Conservation (phyloP, 805 yeast species). For the Hermanozyma aechmeae region DNA sequence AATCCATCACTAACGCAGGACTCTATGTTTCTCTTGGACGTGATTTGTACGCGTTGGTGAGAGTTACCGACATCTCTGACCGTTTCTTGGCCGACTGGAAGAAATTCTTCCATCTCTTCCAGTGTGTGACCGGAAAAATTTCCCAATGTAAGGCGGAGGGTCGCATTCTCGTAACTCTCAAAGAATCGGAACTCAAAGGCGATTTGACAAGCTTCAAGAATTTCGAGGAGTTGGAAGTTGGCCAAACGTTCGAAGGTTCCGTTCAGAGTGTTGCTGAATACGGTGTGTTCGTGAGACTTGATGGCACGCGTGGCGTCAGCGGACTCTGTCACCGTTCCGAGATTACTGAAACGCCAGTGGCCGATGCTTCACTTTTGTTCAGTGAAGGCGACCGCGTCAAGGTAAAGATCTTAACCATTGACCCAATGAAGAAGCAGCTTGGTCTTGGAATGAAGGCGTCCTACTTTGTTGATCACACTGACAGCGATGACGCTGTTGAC, state of each 20-base stretch:
- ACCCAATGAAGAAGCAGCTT: conserved; percentile 58
- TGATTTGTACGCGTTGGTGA: conserved; percentile 65
- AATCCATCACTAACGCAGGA: conserved; percentile 66
- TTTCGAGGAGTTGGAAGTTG: conserved; percentile 60
- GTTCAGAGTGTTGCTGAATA: conserved; percentile 72
- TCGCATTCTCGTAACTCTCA: conserved; percentile 67
- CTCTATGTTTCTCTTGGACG: conserved; percentile 70
- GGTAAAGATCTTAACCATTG: conserved; percentile 63
- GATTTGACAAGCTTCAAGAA: conserved; percentile 47
- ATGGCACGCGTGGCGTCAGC: conserved; percentile 61
- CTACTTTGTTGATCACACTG: conserved; percentile 46
- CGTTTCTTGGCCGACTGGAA: conserved; percentile 83
- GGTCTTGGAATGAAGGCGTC: conserved; percentile 94
- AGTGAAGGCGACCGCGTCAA: conserved; percentile 87
- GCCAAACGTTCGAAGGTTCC: conserved; percentile 67
- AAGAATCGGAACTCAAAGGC: conserved; percentile 73
- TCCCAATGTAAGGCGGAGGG: conserved; percentile 52
- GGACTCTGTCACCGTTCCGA: conserved; percentile 86
- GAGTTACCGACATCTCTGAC: conserved; percentile 76
- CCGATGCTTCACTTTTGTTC: conserved; percentile 56
- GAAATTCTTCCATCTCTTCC: conserved; percentile 59
- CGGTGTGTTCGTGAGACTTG: conserved; percentile 84
- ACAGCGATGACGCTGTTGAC: conserved; percentile 17
- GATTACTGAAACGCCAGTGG: conserved; percentile 61
- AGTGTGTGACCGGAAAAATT: conserved; percentile 68